phyloP scores from a whole-genome alignment of 345 rosid species.

The Moricandia moricandioides region DNA sequence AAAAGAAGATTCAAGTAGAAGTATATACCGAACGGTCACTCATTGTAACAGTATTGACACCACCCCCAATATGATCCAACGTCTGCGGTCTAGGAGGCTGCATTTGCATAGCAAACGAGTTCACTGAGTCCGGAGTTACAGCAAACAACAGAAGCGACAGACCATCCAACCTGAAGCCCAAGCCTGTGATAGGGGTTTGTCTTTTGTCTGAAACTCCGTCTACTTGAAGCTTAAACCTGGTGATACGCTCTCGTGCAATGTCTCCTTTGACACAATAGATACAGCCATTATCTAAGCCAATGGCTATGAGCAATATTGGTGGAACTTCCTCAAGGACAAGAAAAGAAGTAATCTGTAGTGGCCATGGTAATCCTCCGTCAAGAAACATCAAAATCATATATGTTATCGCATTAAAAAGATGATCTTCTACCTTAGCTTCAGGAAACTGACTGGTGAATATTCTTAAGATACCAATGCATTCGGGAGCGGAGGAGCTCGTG shows the following conservation, averaged over 20 bases:
- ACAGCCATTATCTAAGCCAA: conserved; percentile 81
- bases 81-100: conserved; percentile 78
- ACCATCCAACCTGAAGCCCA: conserved; percentile 90
- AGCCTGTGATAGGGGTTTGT: conserved; percentile 57
- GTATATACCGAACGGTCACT: conserved; percentile 79
- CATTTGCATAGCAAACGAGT: conserved; percentile 64
- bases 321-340: conserved; percentile 95
- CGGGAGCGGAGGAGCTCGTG: conserved; percentile 67
- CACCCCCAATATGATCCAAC: conserved; percentile 80
- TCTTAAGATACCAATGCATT: conserved; percentile 81
- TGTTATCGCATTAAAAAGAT: not conserved
- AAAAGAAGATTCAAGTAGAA: not conserved
- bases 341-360: conserved; percentile 84
- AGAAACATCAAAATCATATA: not conserved
- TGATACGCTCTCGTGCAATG: conserved; percentile 88
- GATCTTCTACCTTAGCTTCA: conserved; percentile 68
- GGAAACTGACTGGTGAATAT: conserved; percentile 94
- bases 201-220: conserved; percentile 45
- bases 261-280: conserved; percentile 96
- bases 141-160: conserved; percentile 83
- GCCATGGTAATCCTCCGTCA: conserved; percentile 17
- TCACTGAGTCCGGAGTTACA: conserved; percentile 73
- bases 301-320: conserved; percentile 81
- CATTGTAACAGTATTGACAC: conserved; percentile 71
- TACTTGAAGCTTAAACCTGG: conserved; percentile 82